Evolutionary conservation across 1,284 basidiomycete species (phyloP).

Genomic region (Wallemia hederae): DNA sequence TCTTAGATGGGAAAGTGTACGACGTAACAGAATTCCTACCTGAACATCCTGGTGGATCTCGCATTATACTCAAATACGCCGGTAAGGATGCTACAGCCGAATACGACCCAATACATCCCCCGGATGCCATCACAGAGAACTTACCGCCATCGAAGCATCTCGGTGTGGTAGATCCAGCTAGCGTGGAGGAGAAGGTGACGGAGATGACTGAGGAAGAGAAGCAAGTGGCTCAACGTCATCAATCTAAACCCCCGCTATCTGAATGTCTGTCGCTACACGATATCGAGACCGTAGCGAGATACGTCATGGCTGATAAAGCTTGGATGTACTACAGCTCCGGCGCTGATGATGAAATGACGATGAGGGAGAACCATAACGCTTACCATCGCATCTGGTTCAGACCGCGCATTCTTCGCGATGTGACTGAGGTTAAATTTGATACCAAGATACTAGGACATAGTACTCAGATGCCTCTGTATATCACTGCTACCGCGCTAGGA

Average conservation of each 20-base stretch:
- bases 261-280: constrained; percentile 30
- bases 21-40: constrained; percentile 20
- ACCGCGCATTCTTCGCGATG: constrained; percentile 56
- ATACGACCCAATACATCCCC: constrained; percentile 56
- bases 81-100: constrained; percentile 55
- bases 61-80: constrained; percentile 46
- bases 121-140: constrained; percentile 55
- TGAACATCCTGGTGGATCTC: constrained; percentile 46
- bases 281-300: constrained; percentile 54
- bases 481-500: constrained; percentile 46
- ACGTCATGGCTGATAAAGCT: constrained; percentile 42
- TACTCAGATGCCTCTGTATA: constrained; percentile 52
- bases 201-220: constrained; percentile 31
- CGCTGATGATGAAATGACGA: constrained; percentile 62
- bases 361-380: constrained; percentile 36
- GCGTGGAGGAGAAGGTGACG: constrained; percentile 22
- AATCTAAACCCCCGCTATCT: constrained; percentile 5
- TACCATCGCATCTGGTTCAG: constrained; percentile 84
- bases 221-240: constrained; percentile 19
- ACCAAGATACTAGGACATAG: constrained; percentile 46
- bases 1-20: constrained; percentile 21
- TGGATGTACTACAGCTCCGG: constrained; percentile 77
- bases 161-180: constrained; percentile 34
- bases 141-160: constrained; percentile 33
- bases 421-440: constrained; percentile 49